Percentiles rank a stretch among this genome's conserved stretches.
These are phyloP conservation scores for Haplographium delicatum DNA, from an alignment of 495 filamentous ascomycete species.

Conservation along the genomic window DNA sequence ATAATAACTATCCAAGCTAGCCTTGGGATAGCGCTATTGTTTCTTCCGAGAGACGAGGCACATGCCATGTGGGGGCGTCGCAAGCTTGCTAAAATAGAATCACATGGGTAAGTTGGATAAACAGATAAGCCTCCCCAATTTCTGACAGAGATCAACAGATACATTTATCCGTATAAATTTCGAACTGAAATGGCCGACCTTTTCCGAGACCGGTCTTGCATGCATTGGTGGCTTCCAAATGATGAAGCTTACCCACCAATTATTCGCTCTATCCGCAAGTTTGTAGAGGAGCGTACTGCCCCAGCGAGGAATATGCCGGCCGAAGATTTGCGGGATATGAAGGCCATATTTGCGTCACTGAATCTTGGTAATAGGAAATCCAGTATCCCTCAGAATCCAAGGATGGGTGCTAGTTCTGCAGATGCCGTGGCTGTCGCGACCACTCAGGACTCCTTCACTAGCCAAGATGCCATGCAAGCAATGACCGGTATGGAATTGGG, in stretches of 20 bases:
- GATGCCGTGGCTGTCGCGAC: background rate
- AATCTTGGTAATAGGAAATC: conserved; percentile 22
- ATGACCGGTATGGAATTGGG: conserved; percentile 1
- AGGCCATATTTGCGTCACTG: conserved; percentile 52
- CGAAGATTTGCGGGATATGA: conserved; percentile 70
- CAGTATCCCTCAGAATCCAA: background rate
- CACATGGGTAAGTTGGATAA: conserved; percentile 61
- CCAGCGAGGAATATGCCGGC: conserved; percentile 56
- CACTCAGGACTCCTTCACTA: background rate
- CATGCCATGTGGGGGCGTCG: conserved; percentile 79
- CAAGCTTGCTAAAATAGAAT: conserved; percentile 75
- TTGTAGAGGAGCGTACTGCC: conserved; percentile 66
- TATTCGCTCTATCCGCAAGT: conserved; percentile 67
- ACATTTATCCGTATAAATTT: conserved; percentile 71
- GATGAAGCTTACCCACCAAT: conserved; percentile 68
- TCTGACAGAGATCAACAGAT: too few species aligned
- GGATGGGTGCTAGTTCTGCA: background rate
- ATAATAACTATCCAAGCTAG: conserved; percentile 70
- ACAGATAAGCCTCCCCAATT: too few species aligned
- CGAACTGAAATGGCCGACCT: conserved; percentile 66
- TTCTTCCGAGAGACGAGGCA: conserved; percentile 64
- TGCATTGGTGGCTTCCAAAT: conserved; percentile 83
- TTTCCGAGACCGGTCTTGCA: conserved; percentile 62
- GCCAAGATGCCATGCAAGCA: background rate
- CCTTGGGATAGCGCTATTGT: conserved; percentile 70